phyloP scores from a whole-genome alignment of 2,329 filamentous ascomycete species.

The Cladophialophora chaetospira region DNA sequence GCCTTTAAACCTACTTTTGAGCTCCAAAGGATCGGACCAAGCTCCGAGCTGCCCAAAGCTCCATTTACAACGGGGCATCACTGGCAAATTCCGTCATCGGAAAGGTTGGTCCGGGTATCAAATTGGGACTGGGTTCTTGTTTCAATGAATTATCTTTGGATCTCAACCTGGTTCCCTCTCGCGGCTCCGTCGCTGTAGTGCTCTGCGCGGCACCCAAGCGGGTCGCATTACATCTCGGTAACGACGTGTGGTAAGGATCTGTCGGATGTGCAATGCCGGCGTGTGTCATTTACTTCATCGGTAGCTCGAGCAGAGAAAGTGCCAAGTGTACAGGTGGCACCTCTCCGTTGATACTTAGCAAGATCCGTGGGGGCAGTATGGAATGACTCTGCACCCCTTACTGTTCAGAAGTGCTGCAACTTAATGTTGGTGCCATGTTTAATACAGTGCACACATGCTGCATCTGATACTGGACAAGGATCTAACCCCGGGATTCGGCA shows the following conservation, averaged over 20 bases:
- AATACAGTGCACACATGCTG: too few relatives aligned
- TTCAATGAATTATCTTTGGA: background rate
- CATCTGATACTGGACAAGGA: slow-evolving; percentile 5
- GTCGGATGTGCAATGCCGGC: slow-evolving; percentile 13
- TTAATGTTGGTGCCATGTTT: too few relatives aligned
- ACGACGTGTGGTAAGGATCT: slow-evolving; percentile 13
- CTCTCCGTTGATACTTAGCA: background rate
- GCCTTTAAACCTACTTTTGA: slow-evolving; percentile 3
- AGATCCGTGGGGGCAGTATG: background rate
- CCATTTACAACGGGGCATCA: background rate
- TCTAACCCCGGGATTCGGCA: slow-evolving; percentile 12
- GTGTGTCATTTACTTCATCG: too few relatives aligned
- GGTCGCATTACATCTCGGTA: slow-evolving; percentile 6
- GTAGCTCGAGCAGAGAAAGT: too few relatives aligned
- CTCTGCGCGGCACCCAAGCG: background rate
- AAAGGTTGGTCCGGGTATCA: background rate
- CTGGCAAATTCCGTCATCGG: background rate
- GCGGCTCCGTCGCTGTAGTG: background rate
- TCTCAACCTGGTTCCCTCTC: background rate
- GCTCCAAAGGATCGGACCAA: slow-evolving; percentile 4
- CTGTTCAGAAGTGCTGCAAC: too few relatives aligned
- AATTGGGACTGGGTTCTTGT: slow-evolving; percentile 5
- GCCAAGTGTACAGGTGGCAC: too few relatives aligned
- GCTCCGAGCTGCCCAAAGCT: background rate
- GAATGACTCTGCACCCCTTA: too few relatives aligned